A percentile compares a stretch with the other conserved stretches of the same genome.
Evolutionary conservation across 495 filamentous ascomycete genomes (phyloP).

Genomic region (Halenospora varia): DNA sequence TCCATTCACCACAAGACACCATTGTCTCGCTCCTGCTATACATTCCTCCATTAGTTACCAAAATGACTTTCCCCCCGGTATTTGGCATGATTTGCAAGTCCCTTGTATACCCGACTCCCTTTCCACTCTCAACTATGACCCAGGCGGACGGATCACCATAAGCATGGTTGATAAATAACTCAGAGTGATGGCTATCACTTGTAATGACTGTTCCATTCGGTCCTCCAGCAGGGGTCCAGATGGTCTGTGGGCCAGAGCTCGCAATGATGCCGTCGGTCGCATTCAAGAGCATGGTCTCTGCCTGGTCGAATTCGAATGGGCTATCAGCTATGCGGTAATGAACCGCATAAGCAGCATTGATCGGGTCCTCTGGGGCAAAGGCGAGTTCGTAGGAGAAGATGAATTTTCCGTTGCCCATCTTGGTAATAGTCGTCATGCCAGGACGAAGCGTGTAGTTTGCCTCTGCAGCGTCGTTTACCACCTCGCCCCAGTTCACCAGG

Average conservation of each 20-base stretch:
- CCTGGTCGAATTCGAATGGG: slow-evolving; percentile 46
- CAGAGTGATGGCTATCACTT: slow-evolving; percentile 43
- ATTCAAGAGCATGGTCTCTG: slow-evolving; percentile 36
- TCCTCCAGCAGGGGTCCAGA: slow-evolving; percentile 49
- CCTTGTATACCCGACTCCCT: slow-evolving; percentile 44
- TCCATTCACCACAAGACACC: slow-evolving; percentile 4
- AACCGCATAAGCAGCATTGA: slow-evolving; percentile 36
- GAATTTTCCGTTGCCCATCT: slow-evolving; percentile 10
- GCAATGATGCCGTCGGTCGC: slow-evolving; percentile 34
- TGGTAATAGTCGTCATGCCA: slow-evolving; percentile 52
- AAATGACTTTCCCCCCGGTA: background rate
- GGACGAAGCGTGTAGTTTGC: slow-evolving; percentile 54
- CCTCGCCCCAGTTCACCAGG: slow-evolving; percentile 49
- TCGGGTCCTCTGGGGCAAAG: background rate
- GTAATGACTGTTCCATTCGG: slow-evolving; percentile 52
- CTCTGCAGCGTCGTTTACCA: slow-evolving; percentile 56
- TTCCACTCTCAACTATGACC: slow-evolving; percentile 43
- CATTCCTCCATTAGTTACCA: slow-evolving; percentile 7
- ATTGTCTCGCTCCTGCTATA: slow-evolving; percentile 2
- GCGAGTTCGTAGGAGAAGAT: slow-evolving; percentile 12
- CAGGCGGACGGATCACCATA: slow-evolving; percentile 51
- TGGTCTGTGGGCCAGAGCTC: slow-evolving; percentile 50
- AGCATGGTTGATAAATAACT: slow-evolving; percentile 52
- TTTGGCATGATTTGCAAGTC: slow-evolving; percentile 36
- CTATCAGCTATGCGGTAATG: slow-evolving; percentile 45